phyloP scores from a whole-genome alignment of 257 asterid species.

The Marsdenia floribunda region DNA sequence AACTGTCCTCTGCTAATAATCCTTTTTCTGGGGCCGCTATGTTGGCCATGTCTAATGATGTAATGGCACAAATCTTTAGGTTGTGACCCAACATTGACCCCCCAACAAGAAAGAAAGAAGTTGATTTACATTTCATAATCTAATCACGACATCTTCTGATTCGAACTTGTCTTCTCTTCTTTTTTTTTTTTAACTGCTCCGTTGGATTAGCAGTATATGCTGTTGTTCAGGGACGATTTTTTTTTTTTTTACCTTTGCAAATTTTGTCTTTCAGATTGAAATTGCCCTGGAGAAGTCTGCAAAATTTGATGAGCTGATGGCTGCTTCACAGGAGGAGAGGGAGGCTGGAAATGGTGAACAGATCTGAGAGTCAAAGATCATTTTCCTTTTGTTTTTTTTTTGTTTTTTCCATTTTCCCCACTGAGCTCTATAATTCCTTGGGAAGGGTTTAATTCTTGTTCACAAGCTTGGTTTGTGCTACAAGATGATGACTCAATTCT shows the following conservation, averaged over 20 bases:
- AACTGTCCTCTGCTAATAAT: background rate
- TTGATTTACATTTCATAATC: background rate
- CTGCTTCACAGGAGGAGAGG: constrained; percentile 41
- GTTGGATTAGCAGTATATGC: background rate
- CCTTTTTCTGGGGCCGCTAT: background rate
- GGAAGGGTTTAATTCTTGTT: background rate
- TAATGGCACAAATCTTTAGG: background rate
- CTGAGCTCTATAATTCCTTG: background rate
- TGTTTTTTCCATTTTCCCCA: background rate
- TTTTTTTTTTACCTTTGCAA: too few species aligned
- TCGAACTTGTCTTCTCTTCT: background rate
- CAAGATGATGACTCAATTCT: background rate
- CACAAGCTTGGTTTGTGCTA: background rate
- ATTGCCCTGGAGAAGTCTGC: constrained; percentile 61
- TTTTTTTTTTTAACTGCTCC: too few species aligned
- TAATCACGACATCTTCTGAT: background rate
- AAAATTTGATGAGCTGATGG: constrained; percentile 68
- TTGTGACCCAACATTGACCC: background rate
- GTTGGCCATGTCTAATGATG: background rate
- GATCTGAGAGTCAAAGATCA: constrained; percentile 12
- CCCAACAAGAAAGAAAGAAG: background rate
- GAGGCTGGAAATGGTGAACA: constrained; percentile 40
- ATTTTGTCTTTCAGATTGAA: constrained; percentile 47
- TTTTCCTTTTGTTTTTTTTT: background rate
- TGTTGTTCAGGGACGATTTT: background rate